Base-by-base conservation (phyloP, 306 rosid species). In the Citrullus amarus region DNA sequence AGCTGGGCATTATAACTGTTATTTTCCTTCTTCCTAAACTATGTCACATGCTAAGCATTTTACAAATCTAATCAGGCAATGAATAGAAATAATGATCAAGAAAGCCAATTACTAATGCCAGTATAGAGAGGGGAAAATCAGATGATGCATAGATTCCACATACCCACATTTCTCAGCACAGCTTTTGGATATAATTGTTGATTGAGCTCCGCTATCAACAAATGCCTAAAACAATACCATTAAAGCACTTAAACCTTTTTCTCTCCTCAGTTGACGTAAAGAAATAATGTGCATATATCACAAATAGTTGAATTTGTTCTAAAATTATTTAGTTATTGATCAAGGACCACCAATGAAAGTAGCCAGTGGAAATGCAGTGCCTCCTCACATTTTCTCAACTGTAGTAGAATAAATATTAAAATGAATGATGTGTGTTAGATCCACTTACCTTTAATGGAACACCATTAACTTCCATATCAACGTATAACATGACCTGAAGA, bases 141-240 rank as follows among this genome's bases (percentile, higher is more conserved):
- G 56, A 18, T 32, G 22, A 79, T 79, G 65, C 51, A 17, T 76
- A 54, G 77, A 53, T 28, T 74, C 67, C 61, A 80, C 96, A 78
- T 92, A 95, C 99, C 99, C 99, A 69, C 88, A 90, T 67, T 95
- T 91, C 86, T 95, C 99, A 76, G 97, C 99, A 68, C 99, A 95
- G 78, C 86, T 91, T 91, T 95, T 95, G 46, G 99, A 95, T 85
- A 95, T 95, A 70, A 95, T 95, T 62, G 99, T 95, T 72, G 99
- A 92, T 76, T 95, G 99, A 28, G 99, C 99, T 84, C 99, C 99
- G 80, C 99, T 95, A 77, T 95, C 99, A 74, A 95, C 98, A 88
- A 95, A 95, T 83, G 99, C 99, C 99, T 95, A 87, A 80, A 79
- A 67, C 73, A 80, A 79, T 81, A 59, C 16, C 61, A 78, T 78